Conservation (phyloP, 2,329 filamentous ascomycete genomes). For the Alternaria alternata region DNA sequence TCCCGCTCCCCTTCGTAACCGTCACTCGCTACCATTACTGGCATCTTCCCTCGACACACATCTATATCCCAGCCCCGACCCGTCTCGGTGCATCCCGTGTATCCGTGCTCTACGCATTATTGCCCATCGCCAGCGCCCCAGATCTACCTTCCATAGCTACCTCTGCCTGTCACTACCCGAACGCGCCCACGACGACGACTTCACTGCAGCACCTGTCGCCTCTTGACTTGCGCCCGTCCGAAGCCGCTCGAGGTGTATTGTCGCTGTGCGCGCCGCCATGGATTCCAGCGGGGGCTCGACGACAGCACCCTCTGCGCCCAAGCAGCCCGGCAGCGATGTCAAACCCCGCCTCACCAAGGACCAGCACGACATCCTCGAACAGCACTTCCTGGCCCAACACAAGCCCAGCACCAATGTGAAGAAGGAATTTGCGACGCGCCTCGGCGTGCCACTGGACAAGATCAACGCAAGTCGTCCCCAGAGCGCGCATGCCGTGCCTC, state of each 20-base stretch:
- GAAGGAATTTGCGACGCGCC: conserved; percentile 58
- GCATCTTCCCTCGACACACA: conserved; percentile 2
- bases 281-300: conserved; percentile 35
- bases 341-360: conserved; percentile 62
- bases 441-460: conserved; percentile 61
- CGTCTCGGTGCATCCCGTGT: conserved; percentile 24
- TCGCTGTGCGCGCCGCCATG: conserved; percentile 41
- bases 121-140: conserved; percentile 13
- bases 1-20: conserved; percentile 1
- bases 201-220: conserved; percentile 1
- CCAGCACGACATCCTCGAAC: conserved; percentile 62
- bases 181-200: conserved; percentile 6
- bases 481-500: not conserved
- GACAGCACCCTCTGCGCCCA: conserved; percentile 26
- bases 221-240: conserved; percentile 9
- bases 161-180: conserved; percentile 13
- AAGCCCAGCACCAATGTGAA: conserved; percentile 61
- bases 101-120: conserved; percentile 24
- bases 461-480: conserved; percentile 58
- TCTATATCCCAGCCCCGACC: conserved; percentile 7
- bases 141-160: conserved; percentile 4
- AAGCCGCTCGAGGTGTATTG: conserved; percentile 18
- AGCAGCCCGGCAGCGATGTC: conserved; percentile 52
- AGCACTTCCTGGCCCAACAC: conserved; percentile 57
- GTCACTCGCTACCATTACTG: conserved; percentile 22